These are phyloP conservation scores for Meripilus lineatus DNA, from an alignment of 1,284 basidiomycete species.

Conservation along the genomic window DNA sequence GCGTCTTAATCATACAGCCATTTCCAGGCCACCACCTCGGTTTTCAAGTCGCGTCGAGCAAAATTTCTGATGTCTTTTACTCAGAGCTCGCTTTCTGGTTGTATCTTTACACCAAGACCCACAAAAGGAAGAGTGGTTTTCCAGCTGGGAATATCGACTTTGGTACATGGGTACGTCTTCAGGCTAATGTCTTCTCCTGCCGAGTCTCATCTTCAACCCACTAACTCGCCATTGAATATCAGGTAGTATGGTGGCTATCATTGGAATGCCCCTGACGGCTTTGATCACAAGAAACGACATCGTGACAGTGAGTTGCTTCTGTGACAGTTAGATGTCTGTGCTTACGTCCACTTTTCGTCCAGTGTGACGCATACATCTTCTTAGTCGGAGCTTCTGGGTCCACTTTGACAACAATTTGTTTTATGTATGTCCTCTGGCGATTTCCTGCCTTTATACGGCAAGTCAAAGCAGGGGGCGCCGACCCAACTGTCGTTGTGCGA, in stretches of 20 bases:
- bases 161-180: constrained; percentile 35
- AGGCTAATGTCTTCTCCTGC: background rate
- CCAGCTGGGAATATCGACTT: constrained; percentile 32
- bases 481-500: constrained; percentile 63
- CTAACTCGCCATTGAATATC: constrained; percentile 6
- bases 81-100: constrained; percentile 74
- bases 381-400: constrained; percentile 60
- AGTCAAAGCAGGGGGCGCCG: constrained; percentile 65
- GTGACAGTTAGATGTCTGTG: background rate
- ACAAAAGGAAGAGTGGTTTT: constrained; percentile 62
- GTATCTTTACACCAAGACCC: constrained; percentile 72
- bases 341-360: too few species aligned
- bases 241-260: constrained; percentile 57
- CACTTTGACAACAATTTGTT: constrained; percentile 57
- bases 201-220: background rate
- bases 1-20: constrained; percentile 3
- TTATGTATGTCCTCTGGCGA: constrained; percentile 58
- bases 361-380: constrained; percentile 69
- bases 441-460: constrained; percentile 65
- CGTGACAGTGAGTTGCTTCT: constrained; percentile 40
- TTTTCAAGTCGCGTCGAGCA: constrained; percentile 4
- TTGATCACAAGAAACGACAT: constrained; percentile 51
- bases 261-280: constrained; percentile 66
- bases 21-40: too few species aligned
- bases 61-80: constrained; percentile 1